These are phyloP conservation scores for Schwanniomyces occidentalis DNA, from an alignment of 805 yeast genomes.

Conservation along the genomic window DNA sequence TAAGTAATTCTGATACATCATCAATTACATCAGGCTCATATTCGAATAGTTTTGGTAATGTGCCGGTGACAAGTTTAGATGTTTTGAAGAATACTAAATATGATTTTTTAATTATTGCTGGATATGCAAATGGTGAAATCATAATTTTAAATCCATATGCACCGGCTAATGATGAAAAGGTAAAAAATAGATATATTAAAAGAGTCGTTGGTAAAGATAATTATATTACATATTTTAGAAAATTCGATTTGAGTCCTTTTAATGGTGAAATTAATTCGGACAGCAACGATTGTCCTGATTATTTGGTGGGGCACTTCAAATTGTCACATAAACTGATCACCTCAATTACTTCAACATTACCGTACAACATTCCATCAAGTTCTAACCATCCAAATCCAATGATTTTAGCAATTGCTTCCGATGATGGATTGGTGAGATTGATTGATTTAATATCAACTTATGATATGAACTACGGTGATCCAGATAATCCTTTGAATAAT, in stretches of 20 bases:
- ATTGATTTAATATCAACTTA: conserved; percentile 48
- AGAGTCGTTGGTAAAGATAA: conserved; percentile 26
- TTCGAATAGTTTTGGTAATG: conserved; percentile 10
- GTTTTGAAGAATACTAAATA: conserved; percentile 29
- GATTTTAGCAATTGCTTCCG: conserved; percentile 54
- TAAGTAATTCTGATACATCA: conserved; percentile 7
- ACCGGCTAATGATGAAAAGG: conserved; percentile 6
- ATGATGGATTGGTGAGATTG: conserved; percentile 63
- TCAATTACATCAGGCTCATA: conserved; percentile 6
- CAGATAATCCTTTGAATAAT: conserved; percentile 16
- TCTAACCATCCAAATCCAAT: conserved; percentile 34
- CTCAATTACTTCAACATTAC: conserved; percentile 33
- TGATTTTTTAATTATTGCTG: conserved; percentile 54
- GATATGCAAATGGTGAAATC: conserved; percentile 64
- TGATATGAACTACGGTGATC: conserved; percentile 26
- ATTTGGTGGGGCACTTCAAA: conserved; percentile 57
- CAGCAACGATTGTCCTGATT: conserved; percentile 10
- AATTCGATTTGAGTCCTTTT: conserved; percentile 36
- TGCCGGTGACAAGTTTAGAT: conserved; percentile 25
- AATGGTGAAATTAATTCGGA: conserved; percentile 5
- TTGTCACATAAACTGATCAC: conserved; percentile 63
- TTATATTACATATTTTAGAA: conserved; percentile 35
- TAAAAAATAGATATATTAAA: conserved; percentile 12
- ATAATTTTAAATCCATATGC: conserved; percentile 44
- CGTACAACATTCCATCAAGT: conserved; percentile 11